Evolutionary conservation across 129 eudicot genomes (phyloP), one percentile per base, ranked within the genome.

Genomic region (Arctium lappa): DNA sequence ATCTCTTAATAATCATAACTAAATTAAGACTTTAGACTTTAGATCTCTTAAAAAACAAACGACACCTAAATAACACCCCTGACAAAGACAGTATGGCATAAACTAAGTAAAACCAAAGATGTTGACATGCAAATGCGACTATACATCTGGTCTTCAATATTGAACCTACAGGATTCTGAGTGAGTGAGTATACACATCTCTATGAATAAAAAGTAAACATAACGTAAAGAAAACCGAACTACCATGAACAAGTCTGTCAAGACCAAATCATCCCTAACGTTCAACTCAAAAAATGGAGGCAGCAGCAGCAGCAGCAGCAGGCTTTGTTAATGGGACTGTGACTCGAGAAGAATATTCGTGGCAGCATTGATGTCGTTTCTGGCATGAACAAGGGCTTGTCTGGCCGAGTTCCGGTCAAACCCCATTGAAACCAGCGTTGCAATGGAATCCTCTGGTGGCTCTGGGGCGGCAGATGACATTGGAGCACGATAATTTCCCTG

Each of bases 361-460:
- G 97, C 99, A 18, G 91, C 90, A 86, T 90, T 95, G 42, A 95
- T 29, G 86, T 95, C 97, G 50, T 95, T 95, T 88, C 97, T 89
- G 30, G 99, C 94, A 32, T 86, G 97, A 69, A 91, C 82, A 77
- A 95, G 99, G 29, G 99, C 99, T 86, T 95, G 99, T 83, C 97
- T 91, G 4, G 99, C 99, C 0, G 94, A 87, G 78, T 84, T 89
- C 81, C 94, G 84, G n/a, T 93, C 99, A 66, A 95, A 95, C n/a
- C 99, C 99, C 99, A 95, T 95, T 62, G 99, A 91, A 76, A 95
- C 97, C 12, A 95, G 87, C 11, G 89, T 95, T 6, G 94, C 87
- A 34, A 95, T 84, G 1, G 92, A 91, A 70, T 93, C 97, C 89
- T 91, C 97, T 0, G 94, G 85, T 65, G 99, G 97, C 48, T 95